Percentiles rank a stretch among this genome's conserved stretches.
These are phyloP conservation scores for Lasiodiplodia theobromae DNA, from an alignment of 2,329 filamentous ascomycete species.

Conservation along the genomic window DNA sequence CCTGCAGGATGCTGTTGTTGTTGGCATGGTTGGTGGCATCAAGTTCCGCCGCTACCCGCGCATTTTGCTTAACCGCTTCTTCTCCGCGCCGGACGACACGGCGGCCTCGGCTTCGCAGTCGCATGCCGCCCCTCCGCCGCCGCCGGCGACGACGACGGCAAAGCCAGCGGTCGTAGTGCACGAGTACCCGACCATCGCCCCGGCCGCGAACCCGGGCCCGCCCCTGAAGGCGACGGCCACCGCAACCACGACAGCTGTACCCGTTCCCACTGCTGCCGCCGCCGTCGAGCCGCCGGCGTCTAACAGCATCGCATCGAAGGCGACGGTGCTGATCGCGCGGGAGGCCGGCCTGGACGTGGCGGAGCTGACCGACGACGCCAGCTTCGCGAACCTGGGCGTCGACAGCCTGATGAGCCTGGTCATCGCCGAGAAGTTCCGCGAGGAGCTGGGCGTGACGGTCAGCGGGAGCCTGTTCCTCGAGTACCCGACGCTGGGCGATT, in stretches of 20 bases:
- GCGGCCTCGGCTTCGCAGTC: too few species aligned
- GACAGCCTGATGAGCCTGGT: slow-evolving; percentile 39
- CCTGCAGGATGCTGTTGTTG: slow-evolving; percentile 38
- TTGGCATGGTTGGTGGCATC: slow-evolving; percentile 44
- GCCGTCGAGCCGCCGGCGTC: slow-evolving; percentile 16
- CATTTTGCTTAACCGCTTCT: not conserved
- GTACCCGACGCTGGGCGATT: too few species aligned
- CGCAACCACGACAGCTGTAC: too few species aligned
- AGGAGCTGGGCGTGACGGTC: slow-evolving; percentile 31
- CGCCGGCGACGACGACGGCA: slow-evolving; percentile 30
- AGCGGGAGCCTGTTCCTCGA: too few species aligned
- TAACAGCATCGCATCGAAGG: slow-evolving; percentile 7
- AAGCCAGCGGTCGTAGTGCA: too few species aligned
- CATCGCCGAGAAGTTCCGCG: slow-evolving; percentile 37
- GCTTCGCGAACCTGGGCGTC: slow-evolving; percentile 39
- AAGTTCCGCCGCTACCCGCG: slow-evolving; percentile 37
- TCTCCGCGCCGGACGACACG: not conserved
- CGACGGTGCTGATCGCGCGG: slow-evolving; percentile 31
- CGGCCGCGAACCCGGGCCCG: too few species aligned
- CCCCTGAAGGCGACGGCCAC: too few species aligned
- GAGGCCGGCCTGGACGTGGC: slow-evolving; percentile 35
- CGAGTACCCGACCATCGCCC: too few species aligned
- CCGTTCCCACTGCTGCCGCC: too few species aligned
- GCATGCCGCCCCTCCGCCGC: slow-evolving; percentile 29
- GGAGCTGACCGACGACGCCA: slow-evolving; percentile 36